phyloP scores from a whole-genome alignment of 306 rosid genomes.

The Glycyrrhiza uralensis region DNA sequence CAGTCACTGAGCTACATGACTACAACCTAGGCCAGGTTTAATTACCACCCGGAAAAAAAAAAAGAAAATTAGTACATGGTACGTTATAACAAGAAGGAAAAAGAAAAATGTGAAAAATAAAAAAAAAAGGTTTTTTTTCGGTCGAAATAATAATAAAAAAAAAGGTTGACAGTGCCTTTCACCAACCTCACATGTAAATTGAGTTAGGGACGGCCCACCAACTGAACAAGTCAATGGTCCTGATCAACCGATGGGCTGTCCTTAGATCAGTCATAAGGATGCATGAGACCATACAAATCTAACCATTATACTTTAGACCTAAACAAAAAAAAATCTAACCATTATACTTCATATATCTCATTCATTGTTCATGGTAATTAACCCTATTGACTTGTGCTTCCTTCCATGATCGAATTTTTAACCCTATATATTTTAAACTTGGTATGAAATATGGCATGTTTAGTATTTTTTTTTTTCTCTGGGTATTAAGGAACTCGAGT shows the following conservation, averaged over 20 bases:
- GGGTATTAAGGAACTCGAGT: too few relatives aligned
- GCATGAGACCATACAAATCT: slow-evolving; percentile 20
- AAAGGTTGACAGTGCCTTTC: slow-evolving; percentile 63
- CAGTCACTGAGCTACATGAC: slow-evolving; percentile 30
- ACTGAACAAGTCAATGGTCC: slow-evolving; percentile 63
- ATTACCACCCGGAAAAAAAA: not conserved
- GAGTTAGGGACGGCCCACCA: slow-evolving; percentile 58
- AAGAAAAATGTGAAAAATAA: slow-evolving; percentile 1
- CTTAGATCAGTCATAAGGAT: slow-evolving; percentile 34
- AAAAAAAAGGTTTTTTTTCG: too few relatives aligned
- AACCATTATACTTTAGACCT: too few relatives aligned
- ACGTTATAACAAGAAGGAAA: too few relatives aligned
- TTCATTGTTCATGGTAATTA: not conserved
- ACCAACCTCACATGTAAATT: slow-evolving; percentile 66
- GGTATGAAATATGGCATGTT: too few relatives aligned
- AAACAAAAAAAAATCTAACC: slow-evolving; percentile 27
- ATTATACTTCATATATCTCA: not conserved
- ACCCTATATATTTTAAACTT: not conserved
- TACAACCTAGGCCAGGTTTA: slow-evolving; percentile 16
- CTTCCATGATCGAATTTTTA: not conserved
- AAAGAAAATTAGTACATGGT: slow-evolving; percentile 2
- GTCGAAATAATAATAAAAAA: not conserved
- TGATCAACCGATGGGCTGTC: slow-evolving; percentile 61
- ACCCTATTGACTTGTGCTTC: not conserved
- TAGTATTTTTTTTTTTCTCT: too few relatives aligned